A percentile compares a stretch with the other conserved stretches of the same genome.
Conservation (phyloP, 1,139 yeast species). For the Sugiyamaella grinbergsii region DNA sequence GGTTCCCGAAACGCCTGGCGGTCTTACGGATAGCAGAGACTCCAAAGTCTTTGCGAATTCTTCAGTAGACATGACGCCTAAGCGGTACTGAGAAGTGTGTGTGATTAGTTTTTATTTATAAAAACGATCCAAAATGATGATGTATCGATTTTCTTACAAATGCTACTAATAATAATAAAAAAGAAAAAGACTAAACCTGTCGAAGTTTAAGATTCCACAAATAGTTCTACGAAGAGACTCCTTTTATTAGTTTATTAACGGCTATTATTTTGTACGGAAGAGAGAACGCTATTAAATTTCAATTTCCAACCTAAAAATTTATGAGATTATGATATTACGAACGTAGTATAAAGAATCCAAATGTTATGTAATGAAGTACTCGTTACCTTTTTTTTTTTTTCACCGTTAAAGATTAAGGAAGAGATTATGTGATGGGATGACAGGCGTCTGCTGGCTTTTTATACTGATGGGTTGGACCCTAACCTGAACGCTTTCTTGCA, state of each 20-base stretch:
- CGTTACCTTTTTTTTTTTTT: neutral
- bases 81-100: neutral
- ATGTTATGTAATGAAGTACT: neutral
- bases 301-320: no score
- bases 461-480: neutral
- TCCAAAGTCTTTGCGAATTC: slow-evolving; percentile 71
- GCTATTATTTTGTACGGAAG: neutral
- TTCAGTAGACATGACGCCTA: slow-evolving; percentile 41
- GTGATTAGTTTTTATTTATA: neutral
- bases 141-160: slow-evolving; percentile 12
- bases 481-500: neutral
- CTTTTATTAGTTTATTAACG: neutral
- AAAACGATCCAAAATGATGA: slow-evolving; percentile 9
- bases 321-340: neutral
- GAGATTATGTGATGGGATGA: neutral
- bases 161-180: slow-evolving; percentile 3
- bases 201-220: neutral
- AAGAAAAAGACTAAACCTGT: neutral
- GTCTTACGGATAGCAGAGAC: slow-evolving; percentile 73
- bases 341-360: neutral
- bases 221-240: no score
- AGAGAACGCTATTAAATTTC: no score
- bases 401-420: neutral
- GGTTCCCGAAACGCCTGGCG: slow-evolving; percentile 95
- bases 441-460: slow-evolving; percentile 5